Evolutionary conservation across 2,329 filamentous ascomycete species (phyloP).

Genomic region (Botrytis sinoallii): DNA sequence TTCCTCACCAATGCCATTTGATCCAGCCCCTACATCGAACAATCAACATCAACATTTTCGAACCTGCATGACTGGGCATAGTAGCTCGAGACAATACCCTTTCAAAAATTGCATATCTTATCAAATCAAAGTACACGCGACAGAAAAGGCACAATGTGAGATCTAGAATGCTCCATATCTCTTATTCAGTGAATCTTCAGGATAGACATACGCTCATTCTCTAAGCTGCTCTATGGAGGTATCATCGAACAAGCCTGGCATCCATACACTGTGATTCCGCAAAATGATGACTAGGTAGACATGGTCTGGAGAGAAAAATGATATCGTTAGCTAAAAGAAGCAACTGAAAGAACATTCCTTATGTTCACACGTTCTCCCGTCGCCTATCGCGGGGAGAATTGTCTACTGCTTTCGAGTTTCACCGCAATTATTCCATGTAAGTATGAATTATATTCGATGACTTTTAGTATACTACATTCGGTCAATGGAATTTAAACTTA

Average conservation of each 20-base stretch:
- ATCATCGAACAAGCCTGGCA: too few relatives aligned
- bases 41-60: neutral
- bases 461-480: too few relatives aligned
- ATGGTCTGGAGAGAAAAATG: neutral
- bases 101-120: neutral
- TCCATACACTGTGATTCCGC: neutral
- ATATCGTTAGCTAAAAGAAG: too few relatives aligned
- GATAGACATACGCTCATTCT: neutral
- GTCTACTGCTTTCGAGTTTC: too few relatives aligned
- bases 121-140: neutral
- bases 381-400: neutral
- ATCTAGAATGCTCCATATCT: too few relatives aligned
- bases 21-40: neutral
- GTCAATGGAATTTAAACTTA: too few relatives aligned
- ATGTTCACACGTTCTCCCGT: neutral
- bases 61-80: neutral
- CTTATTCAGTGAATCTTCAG: neutral
- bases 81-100: neutral
- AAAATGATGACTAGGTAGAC: neutral
- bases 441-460: too few relatives aligned
- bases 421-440: too few relatives aligned
- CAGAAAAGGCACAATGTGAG: neutral
- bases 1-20: neutral
- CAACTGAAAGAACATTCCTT: too few relatives aligned
- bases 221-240: neutral